Evolutionary conservation across 2,329 filamentous ascomycete species (phyloP).

Genomic region (Coleophoma cylindrospora): DNA sequence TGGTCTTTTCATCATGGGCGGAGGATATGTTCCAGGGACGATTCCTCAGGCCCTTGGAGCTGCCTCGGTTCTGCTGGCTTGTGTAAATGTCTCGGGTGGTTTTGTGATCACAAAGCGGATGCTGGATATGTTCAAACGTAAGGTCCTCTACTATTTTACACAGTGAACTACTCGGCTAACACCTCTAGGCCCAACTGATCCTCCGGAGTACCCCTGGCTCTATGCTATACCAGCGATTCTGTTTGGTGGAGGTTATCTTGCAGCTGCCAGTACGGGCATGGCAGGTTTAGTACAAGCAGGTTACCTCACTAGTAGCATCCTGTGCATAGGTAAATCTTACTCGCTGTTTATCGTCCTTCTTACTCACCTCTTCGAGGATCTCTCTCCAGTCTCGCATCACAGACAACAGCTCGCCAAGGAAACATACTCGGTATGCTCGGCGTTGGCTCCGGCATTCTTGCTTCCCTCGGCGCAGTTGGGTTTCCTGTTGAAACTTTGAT

Average conservation of each 20-base stretch:
- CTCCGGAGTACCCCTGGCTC: conserved; percentile 82
- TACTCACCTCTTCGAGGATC: conserved; percentile 37
- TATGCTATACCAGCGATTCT: conserved; percentile 73
- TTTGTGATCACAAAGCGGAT: conserved; percentile 92
- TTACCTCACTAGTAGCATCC: conserved; percentile 76
- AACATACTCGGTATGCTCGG: conserved; percentile 85
- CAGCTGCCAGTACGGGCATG: conserved; percentile 74
- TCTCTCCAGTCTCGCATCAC: conserved; percentile 74
- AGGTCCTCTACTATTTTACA: conserved; percentile 16
- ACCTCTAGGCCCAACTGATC: conserved; percentile 65
- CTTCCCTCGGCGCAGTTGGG: conserved; percentile 75
- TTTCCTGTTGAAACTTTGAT: conserved; percentile 74
- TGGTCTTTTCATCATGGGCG: conserved; percentile 83
- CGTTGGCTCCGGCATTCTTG: conserved; percentile 76
- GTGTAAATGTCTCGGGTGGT: conserved; percentile 83
- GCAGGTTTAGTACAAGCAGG: conserved; percentile 82
- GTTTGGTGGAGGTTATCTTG: conserved; percentile 77
- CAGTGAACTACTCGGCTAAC: conserved; percentile 1
- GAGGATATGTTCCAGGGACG: conserved; percentile 71
- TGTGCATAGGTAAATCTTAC: conserved; percentile 61
- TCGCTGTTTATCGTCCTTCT: too few species aligned
- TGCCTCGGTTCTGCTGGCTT: conserved; percentile 75
- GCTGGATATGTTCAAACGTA: conserved; percentile 84
- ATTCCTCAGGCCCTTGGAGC: conserved; percentile 76
- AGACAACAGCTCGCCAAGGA: conserved; percentile 76